phyloP scores from a whole-genome alignment of 257 asterid species.

The Henckelia pumila region DNA sequence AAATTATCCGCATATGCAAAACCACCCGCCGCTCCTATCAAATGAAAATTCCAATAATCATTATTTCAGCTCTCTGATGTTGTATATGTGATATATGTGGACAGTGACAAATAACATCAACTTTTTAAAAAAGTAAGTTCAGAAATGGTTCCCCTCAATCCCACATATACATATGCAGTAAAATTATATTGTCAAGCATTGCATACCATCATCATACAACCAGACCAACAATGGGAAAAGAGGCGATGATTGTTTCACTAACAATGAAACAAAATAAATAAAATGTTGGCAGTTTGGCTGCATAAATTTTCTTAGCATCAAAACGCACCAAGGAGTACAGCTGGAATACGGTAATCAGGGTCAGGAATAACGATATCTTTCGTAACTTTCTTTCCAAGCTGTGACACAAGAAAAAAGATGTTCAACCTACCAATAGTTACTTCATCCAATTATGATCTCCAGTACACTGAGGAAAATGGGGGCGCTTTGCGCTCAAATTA shows the following conservation, averaged over 20 bases:
- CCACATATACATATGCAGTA: neutral
- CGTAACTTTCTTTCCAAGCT: conserved; percentile 66
- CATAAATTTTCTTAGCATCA: neutral
- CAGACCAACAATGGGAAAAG: neutral
- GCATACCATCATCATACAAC: no score
- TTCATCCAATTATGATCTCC: conserved; percentile 11
- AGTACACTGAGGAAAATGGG: neutral
- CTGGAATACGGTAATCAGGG: conserved; percentile 82
- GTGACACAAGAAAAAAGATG: conserved; percentile 27
- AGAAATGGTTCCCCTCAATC: neutral
- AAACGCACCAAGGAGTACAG: conserved; percentile 69
- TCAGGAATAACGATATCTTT: conserved; percentile 72
- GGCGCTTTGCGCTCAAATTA: neutral
- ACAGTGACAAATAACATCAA: no score
- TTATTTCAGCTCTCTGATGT: neutral
- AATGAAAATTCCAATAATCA: neutral
- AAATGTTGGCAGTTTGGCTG: neutral
- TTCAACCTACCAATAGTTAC: neutral
- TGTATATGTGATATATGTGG: neutral
- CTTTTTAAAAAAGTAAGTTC: no score
- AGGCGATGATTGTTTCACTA: neutral
- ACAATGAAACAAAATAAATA: neutral
- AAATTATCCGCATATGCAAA: conserved; percentile 61
- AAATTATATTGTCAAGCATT: no score
- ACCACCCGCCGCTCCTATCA: conserved; percentile 64